Percentiles rank a stretch among this genome's conserved stretches.
These are phyloP conservation scores for Daldinia bambusicola DNA, from an alignment of 495 filamentous ascomycete species.

Conservation along the genomic window DNA sequence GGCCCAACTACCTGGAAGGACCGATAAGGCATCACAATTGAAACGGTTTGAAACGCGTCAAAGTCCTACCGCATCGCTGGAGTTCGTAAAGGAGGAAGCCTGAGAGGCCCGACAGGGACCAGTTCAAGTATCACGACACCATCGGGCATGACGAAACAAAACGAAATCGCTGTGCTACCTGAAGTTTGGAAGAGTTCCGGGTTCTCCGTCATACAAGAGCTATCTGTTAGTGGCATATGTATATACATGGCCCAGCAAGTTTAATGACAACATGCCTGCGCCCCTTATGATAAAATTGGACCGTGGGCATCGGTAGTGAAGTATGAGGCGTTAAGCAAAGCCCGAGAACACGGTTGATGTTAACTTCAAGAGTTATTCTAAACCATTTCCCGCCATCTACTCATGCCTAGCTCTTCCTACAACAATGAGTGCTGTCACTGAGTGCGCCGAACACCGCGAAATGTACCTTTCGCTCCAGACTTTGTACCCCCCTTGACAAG, in stretches of 20 bases:
- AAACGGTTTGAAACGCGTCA: conserved; percentile 45
- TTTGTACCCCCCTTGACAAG: conserved; percentile 34
- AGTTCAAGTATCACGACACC: conserved; percentile 42
- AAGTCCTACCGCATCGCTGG: conserved; percentile 37
- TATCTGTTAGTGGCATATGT: conserved; percentile 24
- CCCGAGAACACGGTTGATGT: conserved; percentile 5
- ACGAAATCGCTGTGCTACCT: conserved; percentile 45
- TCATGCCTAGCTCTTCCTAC: background rate
- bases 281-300: background rate
- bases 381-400: background rate
- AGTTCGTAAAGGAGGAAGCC: conserved; percentile 32
- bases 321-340: background rate
- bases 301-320: background rate
- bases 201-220: conserved; percentile 29
- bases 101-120: conserved; percentile 22
- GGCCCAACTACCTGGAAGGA: conserved; percentile 33
- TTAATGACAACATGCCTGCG: conserved; percentile 18
- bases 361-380: background rate
- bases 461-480: conserved; percentile 26
- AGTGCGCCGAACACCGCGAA: conserved; percentile 7
- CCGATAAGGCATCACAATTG: conserved; percentile 41
- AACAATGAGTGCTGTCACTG: background rate
- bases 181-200: conserved; percentile 35
- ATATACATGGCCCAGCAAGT: conserved; percentile 11
- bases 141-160: conserved; percentile 47